These are phyloP conservation scores for Dioszegia hungarica DNA, from an alignment of 768 basidiomycete species.

Conservation along the genomic window DNA sequence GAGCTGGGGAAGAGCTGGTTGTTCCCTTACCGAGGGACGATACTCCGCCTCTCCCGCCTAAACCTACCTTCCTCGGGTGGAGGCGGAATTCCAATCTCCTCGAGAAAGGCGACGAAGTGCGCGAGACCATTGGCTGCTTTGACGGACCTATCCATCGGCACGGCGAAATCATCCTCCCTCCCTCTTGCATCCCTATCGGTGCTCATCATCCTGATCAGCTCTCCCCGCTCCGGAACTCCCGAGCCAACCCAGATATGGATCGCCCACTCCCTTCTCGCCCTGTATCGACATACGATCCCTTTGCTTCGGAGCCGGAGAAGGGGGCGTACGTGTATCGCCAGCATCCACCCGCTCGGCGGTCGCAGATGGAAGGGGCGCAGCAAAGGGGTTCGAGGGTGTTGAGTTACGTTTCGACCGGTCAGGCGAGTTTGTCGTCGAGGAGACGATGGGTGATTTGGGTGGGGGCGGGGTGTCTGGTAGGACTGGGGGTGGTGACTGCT, in stretches of 20 bases:
- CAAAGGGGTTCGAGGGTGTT: conserved; percentile 1
- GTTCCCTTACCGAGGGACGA: background rate
- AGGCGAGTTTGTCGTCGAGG: conserved; percentile 2
- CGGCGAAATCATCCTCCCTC: background rate
- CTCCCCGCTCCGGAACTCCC: background rate
- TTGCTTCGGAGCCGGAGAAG: background rate
- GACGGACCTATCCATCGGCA: background rate
- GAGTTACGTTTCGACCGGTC: conserved; percentile 3
- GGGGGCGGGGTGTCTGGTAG: background rate
- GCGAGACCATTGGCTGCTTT: background rate
- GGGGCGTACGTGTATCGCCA: background rate
- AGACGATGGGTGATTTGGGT: conserved; percentile 12
- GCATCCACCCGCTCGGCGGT: background rate
- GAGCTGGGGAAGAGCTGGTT: background rate
- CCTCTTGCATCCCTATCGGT: background rate
- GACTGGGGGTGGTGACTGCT: background rate
- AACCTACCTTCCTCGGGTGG: background rate
- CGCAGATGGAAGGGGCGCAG: background rate
- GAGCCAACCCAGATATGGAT: background rate
- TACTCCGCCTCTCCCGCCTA: background rate
- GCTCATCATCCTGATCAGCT: no score
- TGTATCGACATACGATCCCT: no score
- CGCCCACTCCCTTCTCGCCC: background rate
- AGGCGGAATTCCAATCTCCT: no score
- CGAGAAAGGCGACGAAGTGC: no score